Base-by-base conservation (phyloP, 139 green algal species). In the Chlamydomonas eustigma region DNA sequence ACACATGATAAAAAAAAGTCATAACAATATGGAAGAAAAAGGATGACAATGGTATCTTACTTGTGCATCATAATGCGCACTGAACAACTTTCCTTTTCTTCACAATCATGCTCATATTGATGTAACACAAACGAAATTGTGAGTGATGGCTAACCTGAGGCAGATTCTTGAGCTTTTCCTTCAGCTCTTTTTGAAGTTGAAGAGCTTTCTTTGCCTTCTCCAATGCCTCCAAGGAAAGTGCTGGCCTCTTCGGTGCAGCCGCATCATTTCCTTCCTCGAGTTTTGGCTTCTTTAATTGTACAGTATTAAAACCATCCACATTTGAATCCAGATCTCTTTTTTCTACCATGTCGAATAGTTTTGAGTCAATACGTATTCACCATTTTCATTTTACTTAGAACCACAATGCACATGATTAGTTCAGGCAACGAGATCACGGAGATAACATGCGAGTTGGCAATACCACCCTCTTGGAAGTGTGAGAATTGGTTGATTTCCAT, bases 131-230 rank as follows among this genome's bases (percentile, higher is more conserved):
- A n/a, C n/a, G n/a, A n/a, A n/a, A n/a, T n/a, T n/a, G n/a, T 52
- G 37, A 39, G 12, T 25, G 51, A 5, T 64, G 51, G 2, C 18
- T 52, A 25, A 82, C 78, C 76, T 87, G 77, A 1, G 84, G 79
- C 28, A 87, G 67, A 51, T 80, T 81, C 25, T 85, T 87, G 1
- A 87, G 50, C 79, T 87, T 89, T 30, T 86, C 85, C 72, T 84
- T 74, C 6, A 90, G 78, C 65, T 83, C 75, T 44, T 86, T 86
- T 50, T 90, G 85, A 50, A 85, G 78, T 78, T 88, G 73, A 6
- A 90, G 78, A 50, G 82, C 76, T 64, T 81, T 83, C 64, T 88
- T 90, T 0, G 85, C 82, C 65, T 90, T 90, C 64, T 86, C 80
- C 34, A 90, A 51, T 0, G 74, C 76, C 33, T 83, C 76, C 30